Conservation (phyloP, 768 basidiomycete genomes). For the Amanita rubescens region DNA sequence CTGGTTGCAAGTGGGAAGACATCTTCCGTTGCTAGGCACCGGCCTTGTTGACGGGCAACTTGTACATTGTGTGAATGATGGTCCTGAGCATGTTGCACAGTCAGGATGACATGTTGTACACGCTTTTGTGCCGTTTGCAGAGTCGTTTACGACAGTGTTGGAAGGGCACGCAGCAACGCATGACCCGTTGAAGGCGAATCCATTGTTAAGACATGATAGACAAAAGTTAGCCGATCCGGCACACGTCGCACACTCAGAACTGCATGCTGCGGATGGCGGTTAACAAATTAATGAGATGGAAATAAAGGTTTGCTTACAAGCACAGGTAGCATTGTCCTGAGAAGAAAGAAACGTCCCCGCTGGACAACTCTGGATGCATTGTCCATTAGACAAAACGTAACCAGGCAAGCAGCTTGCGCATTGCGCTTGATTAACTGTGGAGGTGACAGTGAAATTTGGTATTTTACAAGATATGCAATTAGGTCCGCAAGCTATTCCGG, state of each 20-base stretch:
- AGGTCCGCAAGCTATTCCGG: constrained; percentile 65
- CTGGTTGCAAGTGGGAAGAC: constrained; percentile 69
- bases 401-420: constrained; percentile 80
- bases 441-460: constrained; percentile 60
- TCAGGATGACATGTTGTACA: constrained; percentile 82
- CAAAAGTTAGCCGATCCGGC: constrained; percentile 62
- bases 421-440: constrained; percentile 55
- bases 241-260: constrained; percentile 62
- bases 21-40: constrained; percentile 68
- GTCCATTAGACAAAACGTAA: constrained; percentile 59
- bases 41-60: constrained; percentile 62
- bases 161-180: constrained; percentile 73
- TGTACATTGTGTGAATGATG: constrained; percentile 71
- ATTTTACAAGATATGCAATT: constrained; percentile 78
- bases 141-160: constrained; percentile 47
- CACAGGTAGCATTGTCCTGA: constrained; percentile 67
- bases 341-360: constrained; percentile 65
- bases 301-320: constrained; percentile 37
- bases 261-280: constrained; percentile 25
- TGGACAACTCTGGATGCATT: constrained; percentile 67
- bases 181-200: constrained; percentile 63
- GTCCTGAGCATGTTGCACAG: constrained; percentile 77
- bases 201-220: constrained; percentile 58
- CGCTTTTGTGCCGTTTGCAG: constrained; percentile 20
- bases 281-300: constrained; percentile 2